These are phyloP conservation scores for Leccinum incarnatum DNA, from an alignment of 768 basidiomycete species.

Conservation along the genomic window DNA sequence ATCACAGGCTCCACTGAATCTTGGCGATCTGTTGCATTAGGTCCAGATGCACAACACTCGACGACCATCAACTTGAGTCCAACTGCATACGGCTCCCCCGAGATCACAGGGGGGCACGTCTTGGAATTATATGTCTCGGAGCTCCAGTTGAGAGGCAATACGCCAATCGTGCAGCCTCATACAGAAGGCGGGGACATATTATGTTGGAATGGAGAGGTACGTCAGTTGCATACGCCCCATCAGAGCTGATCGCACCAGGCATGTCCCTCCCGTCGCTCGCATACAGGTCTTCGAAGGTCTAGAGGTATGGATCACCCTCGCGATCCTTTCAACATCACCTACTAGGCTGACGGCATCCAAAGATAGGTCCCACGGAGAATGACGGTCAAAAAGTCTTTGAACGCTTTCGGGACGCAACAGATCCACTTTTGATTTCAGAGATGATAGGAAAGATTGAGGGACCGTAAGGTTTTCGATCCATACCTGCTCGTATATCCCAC, in stretches of 20 bases:
- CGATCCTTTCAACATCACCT: not conserved
- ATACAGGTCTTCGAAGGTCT: conserved; percentile 73
- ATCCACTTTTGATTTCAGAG: conserved; percentile 42
- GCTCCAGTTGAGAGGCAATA: conserved; percentile 63
- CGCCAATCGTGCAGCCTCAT: conserved; percentile 68
- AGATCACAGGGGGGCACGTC: conserved; percentile 21
- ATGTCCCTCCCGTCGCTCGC: not conserved
- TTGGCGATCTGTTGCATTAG: conserved; percentile 34
- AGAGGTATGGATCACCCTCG: conserved; percentile 43
- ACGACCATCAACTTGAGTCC: conserved; percentile 22
- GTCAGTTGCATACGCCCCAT: conserved; percentile 10
- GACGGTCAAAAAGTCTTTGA: conserved; percentile 61
- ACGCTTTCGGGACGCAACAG: conserved; percentile 22
- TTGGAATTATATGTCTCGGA: conserved; percentile 69
- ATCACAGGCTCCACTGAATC: not conserved
- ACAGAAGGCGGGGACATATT: conserved; percentile 52
- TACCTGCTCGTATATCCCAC: not conserved
- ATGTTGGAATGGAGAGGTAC: conserved; percentile 87
- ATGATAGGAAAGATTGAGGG: conserved; percentile 70
- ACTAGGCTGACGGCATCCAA: conserved; percentile 11
- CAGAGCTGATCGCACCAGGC: not conserved
- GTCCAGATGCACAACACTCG: conserved; percentile 60
- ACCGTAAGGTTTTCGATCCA: conserved; percentile 53
- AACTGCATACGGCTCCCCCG: not conserved
- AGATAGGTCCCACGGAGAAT: conserved; percentile 65